Evolutionary conservation across 2,329 filamentous ascomycete genomes (phyloP).

Genomic region (Passalora sequoiae): DNA sequence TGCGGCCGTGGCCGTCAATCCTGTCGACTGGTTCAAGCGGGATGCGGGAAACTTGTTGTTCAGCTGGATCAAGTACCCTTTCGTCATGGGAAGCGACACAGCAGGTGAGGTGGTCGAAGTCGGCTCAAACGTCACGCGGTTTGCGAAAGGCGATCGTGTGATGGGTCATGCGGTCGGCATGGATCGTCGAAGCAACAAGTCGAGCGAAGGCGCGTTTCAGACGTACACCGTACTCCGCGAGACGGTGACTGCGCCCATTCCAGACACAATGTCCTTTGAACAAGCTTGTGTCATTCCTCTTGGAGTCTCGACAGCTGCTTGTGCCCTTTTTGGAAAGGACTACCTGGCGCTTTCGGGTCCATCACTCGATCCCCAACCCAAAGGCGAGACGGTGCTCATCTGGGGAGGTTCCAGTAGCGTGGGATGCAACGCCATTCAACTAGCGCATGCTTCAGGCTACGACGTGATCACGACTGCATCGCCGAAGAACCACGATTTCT

Average conservation of each 20-base stretch:
- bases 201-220: constrained; percentile 20
- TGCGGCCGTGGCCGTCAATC: background rate
- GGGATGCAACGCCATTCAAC: constrained; percentile 45
- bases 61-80: constrained; percentile 22
- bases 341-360: background rate
- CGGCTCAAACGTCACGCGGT: constrained; percentile 23
- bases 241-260: constrained; percentile 13
- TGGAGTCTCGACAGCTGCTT: constrained; percentile 19
- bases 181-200: constrained; percentile 10
- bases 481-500: constrained; percentile 36
- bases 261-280: constrained; percentile 17
- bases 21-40: background rate
- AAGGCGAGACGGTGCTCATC: constrained; percentile 39
- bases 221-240: constrained; percentile 17
- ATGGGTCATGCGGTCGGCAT: constrained; percentile 15
- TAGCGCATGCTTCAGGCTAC: constrained; percentile 47
- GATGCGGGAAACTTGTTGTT: background rate
- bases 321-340: constrained; percentile 14
- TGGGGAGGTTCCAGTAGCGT: constrained; percentile 52
- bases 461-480: constrained; percentile 34
- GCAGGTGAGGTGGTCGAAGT: constrained; percentile 32
- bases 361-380: constrained; percentile 2
- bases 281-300: constrained; percentile 19
- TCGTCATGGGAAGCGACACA: constrained; percentile 30
- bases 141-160: constrained; percentile 30